Evolutionary conservation across 2,329 filamentous ascomycete genomes (phyloP).

Genomic region (Fusarium tuaranense): DNA sequence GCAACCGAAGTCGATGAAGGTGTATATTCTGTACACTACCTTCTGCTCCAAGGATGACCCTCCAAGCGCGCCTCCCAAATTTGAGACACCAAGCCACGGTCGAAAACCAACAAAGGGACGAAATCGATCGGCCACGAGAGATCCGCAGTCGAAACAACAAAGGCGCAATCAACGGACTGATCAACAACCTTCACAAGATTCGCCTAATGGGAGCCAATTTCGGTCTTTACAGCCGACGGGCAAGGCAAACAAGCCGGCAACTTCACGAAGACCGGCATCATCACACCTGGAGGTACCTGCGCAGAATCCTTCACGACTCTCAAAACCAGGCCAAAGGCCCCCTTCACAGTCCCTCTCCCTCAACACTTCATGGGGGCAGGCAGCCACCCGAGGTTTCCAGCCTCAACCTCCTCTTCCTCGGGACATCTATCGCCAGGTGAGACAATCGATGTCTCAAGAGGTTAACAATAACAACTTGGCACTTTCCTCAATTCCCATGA

Average conservation of each 20-base stretch:
- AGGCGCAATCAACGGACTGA: background rate
- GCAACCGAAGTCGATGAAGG: slow-evolving; percentile 31
- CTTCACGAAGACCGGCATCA: background rate
- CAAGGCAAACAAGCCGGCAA: background rate
- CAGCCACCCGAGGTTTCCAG: background rate
- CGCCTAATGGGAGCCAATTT: background rate
- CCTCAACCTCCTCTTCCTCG: background rate
- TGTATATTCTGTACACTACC: slow-evolving; percentile 32
- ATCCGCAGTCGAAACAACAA: slow-evolving; percentile 8
- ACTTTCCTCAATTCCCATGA: background rate
- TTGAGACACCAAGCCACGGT: slow-evolving; percentile 5
- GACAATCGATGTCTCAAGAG: background rate
- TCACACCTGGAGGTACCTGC: background rate
- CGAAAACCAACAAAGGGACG: background rate
- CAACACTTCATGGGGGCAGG: background rate
- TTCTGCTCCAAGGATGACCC: slow-evolving; percentile 25
- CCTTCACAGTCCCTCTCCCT: background rate
- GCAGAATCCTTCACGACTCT: background rate
- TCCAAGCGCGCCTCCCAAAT: slow-evolving; percentile 17
- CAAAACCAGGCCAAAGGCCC: background rate
- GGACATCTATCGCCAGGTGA: background rate
- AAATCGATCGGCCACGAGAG: background rate
- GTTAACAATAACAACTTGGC: background rate
- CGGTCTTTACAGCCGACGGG: background rate
- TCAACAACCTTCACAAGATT: background rate